phyloP scores from a whole-genome alignment of 1,284 basidiomycete genomes.

The Pascua guehoae region DNA sequence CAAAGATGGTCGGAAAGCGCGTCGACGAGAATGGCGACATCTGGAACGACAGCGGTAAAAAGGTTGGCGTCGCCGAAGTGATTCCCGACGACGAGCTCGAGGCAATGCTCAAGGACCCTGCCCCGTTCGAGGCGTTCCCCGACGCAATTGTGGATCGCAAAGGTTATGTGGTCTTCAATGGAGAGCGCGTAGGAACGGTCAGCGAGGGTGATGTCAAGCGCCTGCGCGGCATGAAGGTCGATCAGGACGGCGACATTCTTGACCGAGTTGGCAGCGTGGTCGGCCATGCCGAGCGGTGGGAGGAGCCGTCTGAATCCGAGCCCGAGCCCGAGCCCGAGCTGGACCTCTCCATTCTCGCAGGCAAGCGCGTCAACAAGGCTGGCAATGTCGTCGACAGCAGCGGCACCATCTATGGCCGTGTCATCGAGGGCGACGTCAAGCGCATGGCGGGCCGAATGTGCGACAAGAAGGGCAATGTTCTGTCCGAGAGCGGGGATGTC shows the following conservation, averaged over 20 bases:
- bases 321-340: not conserved
- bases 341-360: not conserved
- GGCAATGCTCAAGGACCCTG: not conserved
- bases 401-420: not conserved
- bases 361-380: conserved; percentile 1
- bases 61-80: not conserved
- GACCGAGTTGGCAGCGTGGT: conserved; percentile 1
- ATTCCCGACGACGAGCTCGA: conserved; percentile 2
- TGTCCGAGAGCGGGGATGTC: not conserved
- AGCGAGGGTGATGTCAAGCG: conserved; percentile 1
- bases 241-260: conserved; percentile 3
- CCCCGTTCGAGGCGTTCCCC: conserved; percentile 1
- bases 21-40: conserved; percentile 3
- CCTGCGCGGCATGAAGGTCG: conserved; percentile 1
- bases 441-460: not conserved
- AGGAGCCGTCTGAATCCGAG: not conserved
- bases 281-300: not conserved
- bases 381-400: conserved; percentile 1
- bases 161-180: conserved; percentile 1
- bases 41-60: conserved; percentile 3
- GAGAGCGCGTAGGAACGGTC: conserved; percentile 5
- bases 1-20: not conserved
- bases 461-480: conserved; percentile 1
- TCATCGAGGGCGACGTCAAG: not conserved
- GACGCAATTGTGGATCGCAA: not conserved